Evolutionary conservation across 129 eudicot species (phyloP).

Genomic region (Chrysanthemum lavandulifolium): DNA sequence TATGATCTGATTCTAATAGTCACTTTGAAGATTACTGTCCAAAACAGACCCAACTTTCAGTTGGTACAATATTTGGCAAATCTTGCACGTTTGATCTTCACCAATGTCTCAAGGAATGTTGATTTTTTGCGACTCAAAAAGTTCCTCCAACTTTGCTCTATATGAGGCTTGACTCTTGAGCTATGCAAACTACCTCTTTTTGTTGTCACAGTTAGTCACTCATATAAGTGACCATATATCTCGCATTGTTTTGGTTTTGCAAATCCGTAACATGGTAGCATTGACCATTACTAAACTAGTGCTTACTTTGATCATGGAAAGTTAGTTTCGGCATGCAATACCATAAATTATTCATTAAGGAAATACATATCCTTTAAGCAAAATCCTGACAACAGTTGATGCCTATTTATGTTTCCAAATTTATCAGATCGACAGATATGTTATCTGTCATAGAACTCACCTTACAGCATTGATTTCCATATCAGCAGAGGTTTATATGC

Average conservation of each 20-base stretch:
- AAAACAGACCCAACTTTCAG: background rate
- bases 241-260: background rate
- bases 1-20: background rate
- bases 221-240: background rate
- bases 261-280: background rate
- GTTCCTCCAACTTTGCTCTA: background rate
- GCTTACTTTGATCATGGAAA: no score
- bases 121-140: background rate
- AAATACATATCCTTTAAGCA: no score
- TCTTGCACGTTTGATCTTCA: background rate
- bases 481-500: no score
- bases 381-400: no score
- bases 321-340: no score
- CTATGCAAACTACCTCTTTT: background rate
- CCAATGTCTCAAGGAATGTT: background rate
- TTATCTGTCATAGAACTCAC: no score
- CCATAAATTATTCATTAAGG: no score
- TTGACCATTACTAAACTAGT: background rate
- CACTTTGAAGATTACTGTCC: background rate
- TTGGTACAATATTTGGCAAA: background rate
- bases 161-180: background rate
- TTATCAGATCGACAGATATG: no score
- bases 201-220: background rate
- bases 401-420: no score
- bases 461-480: no score